Evolutionary conservation across 208 protist genomes (phyloP), one percentile per base, ranked within the genome.

Genomic region (Zelonia costaricensis): DNA sequence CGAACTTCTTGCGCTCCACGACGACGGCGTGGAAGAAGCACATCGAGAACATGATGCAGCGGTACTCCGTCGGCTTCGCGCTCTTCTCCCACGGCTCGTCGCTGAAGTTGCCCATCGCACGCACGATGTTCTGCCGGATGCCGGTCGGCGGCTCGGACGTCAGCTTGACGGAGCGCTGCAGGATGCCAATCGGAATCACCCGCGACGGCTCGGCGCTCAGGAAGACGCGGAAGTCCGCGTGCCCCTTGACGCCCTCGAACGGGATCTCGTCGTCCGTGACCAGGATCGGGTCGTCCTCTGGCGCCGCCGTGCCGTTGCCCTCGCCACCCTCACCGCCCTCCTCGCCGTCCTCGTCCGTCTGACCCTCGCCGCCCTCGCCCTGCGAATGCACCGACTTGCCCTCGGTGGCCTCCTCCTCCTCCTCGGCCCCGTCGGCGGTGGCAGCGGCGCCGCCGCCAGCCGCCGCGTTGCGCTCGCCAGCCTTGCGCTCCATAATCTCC

Each of bases 21-120:
- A 99, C 94, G 16, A 98, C 85, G 20, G 98, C 86, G 77, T 99
- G 98, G 90, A 99, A 99, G 84, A 98, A 98, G 74, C 93, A 98
- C 78, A 99, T 96, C 53, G 94, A 84, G 82, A 99, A 99, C 65
- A 99, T 89, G 70, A 99, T 97, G 64, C 86, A 93, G 65, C 98
- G 97, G 78, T 97, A 97, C 86, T 99, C 97, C 20, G 85, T 89
- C 62, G 97, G 97, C 79, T 99, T 99, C 42, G 94, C 88, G 48
- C 89, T 97, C 47, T 71, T 78, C 65, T 99, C 98, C 86, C 98
- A 98, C 36, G 94, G 89, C 48, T 99, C 97, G 51, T 98, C 86
- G 48, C 81, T 86, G 75, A 99, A 99, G 72, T 95, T 93, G n/a
- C 80, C 74, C 60, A 99, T 90, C 16, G 98, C 97, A 66, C 97